Evolutionary conservation across 805 yeast genomes (phyloP).

Genomic region (Zygosaccharomyces siamensis): DNA sequence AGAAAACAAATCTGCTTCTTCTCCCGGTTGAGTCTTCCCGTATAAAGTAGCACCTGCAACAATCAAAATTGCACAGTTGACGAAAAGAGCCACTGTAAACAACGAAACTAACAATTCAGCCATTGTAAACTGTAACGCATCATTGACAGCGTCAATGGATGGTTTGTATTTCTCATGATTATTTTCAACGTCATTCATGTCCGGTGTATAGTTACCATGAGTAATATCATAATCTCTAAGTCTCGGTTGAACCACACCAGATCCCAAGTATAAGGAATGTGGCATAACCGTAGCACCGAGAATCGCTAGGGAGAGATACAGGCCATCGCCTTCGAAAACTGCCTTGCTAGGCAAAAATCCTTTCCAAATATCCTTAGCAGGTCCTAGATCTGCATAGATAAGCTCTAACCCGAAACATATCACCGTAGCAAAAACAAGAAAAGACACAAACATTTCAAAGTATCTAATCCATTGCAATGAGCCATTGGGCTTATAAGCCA

Average conservation of each 20-base stretch:
- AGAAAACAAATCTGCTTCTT: conserved; percentile 76
- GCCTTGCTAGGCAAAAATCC: conserved; percentile 60
- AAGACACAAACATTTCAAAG: conserved; percentile 77
- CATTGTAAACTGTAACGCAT: conserved; percentile 75
- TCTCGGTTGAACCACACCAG: conserved; percentile 84
- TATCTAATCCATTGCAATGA: conserved; percentile 70
- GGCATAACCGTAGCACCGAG: conserved; percentile 97
- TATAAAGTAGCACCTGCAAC: conserved; percentile 87
- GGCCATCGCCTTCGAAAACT: conserved; percentile 54
- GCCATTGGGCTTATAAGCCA: conserved; percentile 84
- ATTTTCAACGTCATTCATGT: conserved; percentile 33
- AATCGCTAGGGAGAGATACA: conserved; percentile 77
- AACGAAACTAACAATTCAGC: conserved; percentile 77
- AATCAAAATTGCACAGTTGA: conserved; percentile 80
- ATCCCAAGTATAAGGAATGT: conserved; percentile 81
- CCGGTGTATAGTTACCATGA: conserved; percentile 53
- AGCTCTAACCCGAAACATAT: conserved; percentile 79
- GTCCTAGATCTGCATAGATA: conserved; percentile 53
- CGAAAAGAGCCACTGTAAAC: conserved; percentile 86
- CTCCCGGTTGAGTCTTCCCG: conserved; percentile 51
- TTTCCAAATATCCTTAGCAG: conserved; percentile 56
- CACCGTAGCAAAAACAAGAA: conserved; percentile 76
- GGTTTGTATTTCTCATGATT: conserved; percentile 58
- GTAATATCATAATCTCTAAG: conserved; percentile 71
- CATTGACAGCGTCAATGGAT: conserved; percentile 72